These are phyloP conservation scores for Xylaria sp. DNA, from an alignment of 2,329 filamentous ascomycete genomes.

Conservation along the genomic window DNA sequence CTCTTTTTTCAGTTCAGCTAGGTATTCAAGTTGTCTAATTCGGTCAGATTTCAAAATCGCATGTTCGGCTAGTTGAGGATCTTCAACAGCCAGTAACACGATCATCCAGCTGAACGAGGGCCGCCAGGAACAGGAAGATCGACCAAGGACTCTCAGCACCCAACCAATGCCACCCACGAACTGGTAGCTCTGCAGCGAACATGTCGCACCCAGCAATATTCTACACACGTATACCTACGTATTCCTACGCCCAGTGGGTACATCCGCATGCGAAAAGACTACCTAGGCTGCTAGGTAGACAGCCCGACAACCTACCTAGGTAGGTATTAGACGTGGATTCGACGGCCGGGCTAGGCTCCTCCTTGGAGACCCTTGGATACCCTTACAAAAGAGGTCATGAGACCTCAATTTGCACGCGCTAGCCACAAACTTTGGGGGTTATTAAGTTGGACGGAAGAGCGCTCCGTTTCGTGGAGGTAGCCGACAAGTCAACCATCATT, in stretches of 20 bases:
- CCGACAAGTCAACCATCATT: constrained; percentile 28
- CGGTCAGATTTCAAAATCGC: background rate
- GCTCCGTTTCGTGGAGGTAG: constrained; percentile 26
- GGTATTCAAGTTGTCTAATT: background rate
- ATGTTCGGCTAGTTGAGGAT: background rate
- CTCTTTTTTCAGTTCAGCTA: background rate
- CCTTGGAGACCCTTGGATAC: constrained; percentile 32
- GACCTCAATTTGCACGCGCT: constrained; percentile 29
- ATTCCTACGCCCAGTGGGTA: constrained; percentile 17
- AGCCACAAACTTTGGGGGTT: constrained; percentile 29
- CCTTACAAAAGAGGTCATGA: constrained; percentile 32
- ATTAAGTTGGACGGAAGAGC: constrained; percentile 25
- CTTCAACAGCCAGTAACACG: background rate
- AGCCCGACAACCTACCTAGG: too few relatives aligned
- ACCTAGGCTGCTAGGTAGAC: too few relatives aligned
- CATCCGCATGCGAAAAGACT: constrained; percentile 24
- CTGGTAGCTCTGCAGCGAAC: constrained; percentile 26
- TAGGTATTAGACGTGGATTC: constrained; percentile 27
- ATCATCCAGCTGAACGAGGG: constrained; percentile 9
- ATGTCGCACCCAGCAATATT: constrained; percentile 25
- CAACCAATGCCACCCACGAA: constrained; percentile 7
- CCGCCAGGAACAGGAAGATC: constrained; percentile 28
- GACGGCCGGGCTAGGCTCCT: constrained; percentile 25
- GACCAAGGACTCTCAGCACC: constrained; percentile 16
- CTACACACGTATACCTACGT: constrained; percentile 9